Percentiles rank a stretch among this genome's conserved stretches.
Evolutionary conservation across 2,329 filamentous ascomycete genomes (phyloP).

Genomic region (Thermothelomyces thermophilus): DNA sequence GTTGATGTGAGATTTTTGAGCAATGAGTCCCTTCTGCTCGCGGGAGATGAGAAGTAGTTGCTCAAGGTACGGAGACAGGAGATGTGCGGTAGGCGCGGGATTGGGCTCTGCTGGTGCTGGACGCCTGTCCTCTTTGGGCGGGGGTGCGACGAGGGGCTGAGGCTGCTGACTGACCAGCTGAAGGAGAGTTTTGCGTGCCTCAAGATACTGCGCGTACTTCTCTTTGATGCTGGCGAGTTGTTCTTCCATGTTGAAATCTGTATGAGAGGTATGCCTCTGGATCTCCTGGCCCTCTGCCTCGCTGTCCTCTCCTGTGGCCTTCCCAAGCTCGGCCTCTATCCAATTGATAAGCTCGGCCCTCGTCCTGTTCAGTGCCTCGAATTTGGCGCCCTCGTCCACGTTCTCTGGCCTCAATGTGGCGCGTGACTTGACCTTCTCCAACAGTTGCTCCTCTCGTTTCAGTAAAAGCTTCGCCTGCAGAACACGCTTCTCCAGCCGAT

Average conservation of each 20-base stretch:
- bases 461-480: conserved; percentile 52
- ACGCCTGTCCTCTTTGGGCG: conserved; percentile 4
- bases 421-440: conserved; percentile 41
- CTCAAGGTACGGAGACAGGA: conserved; percentile 52
- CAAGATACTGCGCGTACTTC: conserved; percentile 49
- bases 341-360: conserved; percentile 56
- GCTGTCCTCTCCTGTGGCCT: conserved; percentile 34
- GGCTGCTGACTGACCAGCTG: conserved; percentile 28
- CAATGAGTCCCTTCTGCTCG: conserved; percentile 50
- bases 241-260: conserved; percentile 31
- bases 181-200: conserved; percentile 43
- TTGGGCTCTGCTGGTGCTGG: conserved; percentile 3
- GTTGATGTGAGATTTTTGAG: conserved; percentile 53
- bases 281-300: conserved; percentile 28
- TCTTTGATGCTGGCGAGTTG: conserved; percentile 43
- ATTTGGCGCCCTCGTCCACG: conserved; percentile 34
- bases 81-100: conserved; percentile 31
- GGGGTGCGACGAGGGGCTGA: conserved; percentile 18
- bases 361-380: conserved; percentile 49
- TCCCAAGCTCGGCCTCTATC: conserved; percentile 57
- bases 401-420: conserved; percentile 32
- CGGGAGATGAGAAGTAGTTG: conserved; percentile 46
- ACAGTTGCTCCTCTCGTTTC: conserved; percentile 49
- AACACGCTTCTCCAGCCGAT: conserved; percentile 51
- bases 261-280: conserved; percentile 19